Percentiles rank a stretch among this genome's conserved stretches.
Conservation (phyloP, 805 yeast species). For the Sugiyamaella smithiae region DNA sequence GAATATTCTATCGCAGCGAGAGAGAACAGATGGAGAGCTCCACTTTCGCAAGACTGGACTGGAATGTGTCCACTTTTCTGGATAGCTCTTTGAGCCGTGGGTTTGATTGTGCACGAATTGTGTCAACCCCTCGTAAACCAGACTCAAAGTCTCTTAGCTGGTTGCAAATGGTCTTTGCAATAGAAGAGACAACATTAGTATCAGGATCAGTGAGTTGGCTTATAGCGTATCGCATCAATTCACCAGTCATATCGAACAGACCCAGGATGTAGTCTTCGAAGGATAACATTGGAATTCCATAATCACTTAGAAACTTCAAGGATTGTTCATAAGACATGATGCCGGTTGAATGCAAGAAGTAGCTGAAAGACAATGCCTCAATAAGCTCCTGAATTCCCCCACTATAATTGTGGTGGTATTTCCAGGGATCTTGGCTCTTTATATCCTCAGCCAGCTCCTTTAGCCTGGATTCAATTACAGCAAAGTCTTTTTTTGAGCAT, state of each 20-base stretch:
- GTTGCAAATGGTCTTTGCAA: constrained; percentile 18
- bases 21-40: constrained; percentile 24
- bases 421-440: constrained; percentile 14
- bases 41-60: constrained; percentile 23
- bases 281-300: constrained; percentile 11
- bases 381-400: constrained; percentile 30
- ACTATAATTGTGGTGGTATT: constrained; percentile 20
- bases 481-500: not conserved
- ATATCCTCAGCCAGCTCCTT: constrained; percentile 10
- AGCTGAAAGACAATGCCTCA: constrained; percentile 28
- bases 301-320: not conserved
- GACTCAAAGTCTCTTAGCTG: constrained; percentile 18
- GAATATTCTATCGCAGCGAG: not conserved
- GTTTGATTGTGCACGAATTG: constrained; percentile 1
- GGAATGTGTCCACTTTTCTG: constrained; percentile 21
- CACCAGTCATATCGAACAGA: constrained; percentile 43
- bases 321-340: constrained; percentile 14
- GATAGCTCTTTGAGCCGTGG: constrained; percentile 16
- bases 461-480: constrained; percentile 6
- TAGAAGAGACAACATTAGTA: constrained; percentile 8
- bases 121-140: constrained; percentile 13
- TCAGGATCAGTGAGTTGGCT: constrained; percentile 23
- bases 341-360: constrained; percentile 18
- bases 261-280: constrained; percentile 41
- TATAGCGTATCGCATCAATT: constrained; percentile 41